These are phyloP conservation scores for Rosa persica DNA, from an alignment of 306 rosid species.

Conservation along the genomic window DNA sequence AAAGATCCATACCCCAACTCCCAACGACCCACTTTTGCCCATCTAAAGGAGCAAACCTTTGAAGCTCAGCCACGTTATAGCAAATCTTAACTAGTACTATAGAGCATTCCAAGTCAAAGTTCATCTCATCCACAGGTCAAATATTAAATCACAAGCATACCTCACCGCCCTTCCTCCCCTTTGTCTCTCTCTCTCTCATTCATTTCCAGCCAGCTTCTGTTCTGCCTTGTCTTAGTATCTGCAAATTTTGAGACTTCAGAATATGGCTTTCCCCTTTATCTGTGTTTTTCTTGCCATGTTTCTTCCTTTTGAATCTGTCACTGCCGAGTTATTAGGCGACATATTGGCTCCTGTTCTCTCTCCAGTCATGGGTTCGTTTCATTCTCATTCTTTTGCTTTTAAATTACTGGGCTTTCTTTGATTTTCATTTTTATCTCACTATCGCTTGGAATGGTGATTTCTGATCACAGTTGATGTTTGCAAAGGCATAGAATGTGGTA, in stretches of 20 bases:
- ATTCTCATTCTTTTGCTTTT: neutral
- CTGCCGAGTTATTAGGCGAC: constrained; percentile 33
- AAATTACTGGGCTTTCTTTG: constrained; percentile 14
- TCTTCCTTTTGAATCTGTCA: constrained; percentile 42
- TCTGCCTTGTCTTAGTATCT: neutral
- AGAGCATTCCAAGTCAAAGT: neutral
- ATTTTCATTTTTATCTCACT: neutral
- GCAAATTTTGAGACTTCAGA: constrained; percentile 5
- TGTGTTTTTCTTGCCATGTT: constrained; percentile 29
- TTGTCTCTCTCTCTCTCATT: constrained; percentile 9
- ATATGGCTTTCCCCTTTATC: constrained; percentile 47
- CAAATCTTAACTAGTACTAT: neutral
- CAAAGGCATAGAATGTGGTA: constrained; percentile 69
- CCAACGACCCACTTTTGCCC: constrained; percentile 31
- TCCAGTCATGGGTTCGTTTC: constrained; percentile 59
- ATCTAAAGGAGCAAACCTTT: neutral
- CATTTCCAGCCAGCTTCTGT: neutral
- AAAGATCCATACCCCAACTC: constrained; percentile 24
- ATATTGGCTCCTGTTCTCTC: constrained; percentile 57
- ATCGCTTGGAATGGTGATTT: constrained; percentile 3
- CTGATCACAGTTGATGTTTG: constrained; percentile 58
- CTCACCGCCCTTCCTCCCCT: neutral
- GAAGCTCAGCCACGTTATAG: constrained; percentile 23
- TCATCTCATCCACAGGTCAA: neutral
- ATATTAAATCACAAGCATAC: neutral